Percentiles rank a stretch among this genome's conserved stretches.
These are phyloP conservation scores for Morella rubra DNA, from an alignment of 306 rosid species.

Conservation along the genomic window DNA sequence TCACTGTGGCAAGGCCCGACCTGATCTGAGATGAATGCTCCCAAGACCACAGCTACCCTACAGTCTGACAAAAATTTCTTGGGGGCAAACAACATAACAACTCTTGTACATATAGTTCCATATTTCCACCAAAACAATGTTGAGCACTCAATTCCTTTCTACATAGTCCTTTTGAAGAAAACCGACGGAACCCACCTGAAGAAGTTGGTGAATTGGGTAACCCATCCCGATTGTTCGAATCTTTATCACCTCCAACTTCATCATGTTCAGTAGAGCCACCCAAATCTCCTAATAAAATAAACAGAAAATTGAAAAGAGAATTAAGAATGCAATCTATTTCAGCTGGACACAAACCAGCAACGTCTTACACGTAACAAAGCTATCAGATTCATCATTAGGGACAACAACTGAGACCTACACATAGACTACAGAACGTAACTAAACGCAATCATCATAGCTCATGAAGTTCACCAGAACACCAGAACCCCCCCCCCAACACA, in stretches of 20 bases:
- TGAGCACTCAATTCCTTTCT: slow-evolving; percentile 92
- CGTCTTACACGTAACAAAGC: neutral
- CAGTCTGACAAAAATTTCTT: slow-evolving; percentile 73
- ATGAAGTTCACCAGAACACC: neutral
- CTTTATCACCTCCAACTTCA: slow-evolving; percentile 68
- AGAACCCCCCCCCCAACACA: neutral
- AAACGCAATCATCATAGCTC: neutral
- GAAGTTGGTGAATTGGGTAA: slow-evolving; percentile 96
- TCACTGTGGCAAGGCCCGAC: slow-evolving; percentile 70
- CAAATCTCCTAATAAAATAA: slow-evolving; percentile 67
- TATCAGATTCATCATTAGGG: neutral
- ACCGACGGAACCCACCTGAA: slow-evolving; percentile 99
- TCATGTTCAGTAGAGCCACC: slow-evolving; percentile 86
- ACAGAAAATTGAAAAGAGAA: neutral
- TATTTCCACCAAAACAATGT: slow-evolving; percentile 81
- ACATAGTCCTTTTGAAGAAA: slow-evolving; percentile 97
- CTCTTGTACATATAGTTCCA: slow-evolving; percentile 79
- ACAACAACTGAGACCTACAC: neutral
- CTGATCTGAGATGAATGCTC: slow-evolving; percentile 78
- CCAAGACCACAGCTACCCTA: slow-evolving; percentile 90
- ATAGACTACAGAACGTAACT: neutral
- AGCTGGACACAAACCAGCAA: neutral
- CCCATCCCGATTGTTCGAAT: slow-evolving; percentile 59
- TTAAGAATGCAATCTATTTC: neutral
- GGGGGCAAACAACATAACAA: slow-evolving; percentile 80